A percentile compares a stretch with the other conserved stretches of the same genome.
Conservation (phyloP, 345 rosid species). For the Luvunga scandens region DNA sequence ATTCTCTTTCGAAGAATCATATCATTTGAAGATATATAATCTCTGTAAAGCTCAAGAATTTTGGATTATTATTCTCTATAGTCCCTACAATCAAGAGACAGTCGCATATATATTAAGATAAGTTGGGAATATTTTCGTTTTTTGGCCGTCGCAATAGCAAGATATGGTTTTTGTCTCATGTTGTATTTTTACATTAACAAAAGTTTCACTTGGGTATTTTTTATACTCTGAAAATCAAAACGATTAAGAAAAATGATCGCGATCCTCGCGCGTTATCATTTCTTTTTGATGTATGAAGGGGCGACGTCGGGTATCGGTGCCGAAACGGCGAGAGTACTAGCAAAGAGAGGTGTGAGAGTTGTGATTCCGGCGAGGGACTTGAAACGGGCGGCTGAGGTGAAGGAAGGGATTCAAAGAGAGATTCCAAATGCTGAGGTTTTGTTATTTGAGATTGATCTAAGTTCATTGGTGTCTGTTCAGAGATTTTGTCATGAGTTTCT, state of each 20-base stretch:
- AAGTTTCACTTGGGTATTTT: slow-evolving; percentile 6
- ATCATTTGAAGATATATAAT: neutral
- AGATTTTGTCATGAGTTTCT: slow-evolving; percentile 71
- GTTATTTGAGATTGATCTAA: slow-evolving; percentile 70
- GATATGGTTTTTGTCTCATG: slow-evolving; percentile 49
- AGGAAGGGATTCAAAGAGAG: slow-evolving; percentile 54
- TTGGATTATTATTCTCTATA: neutral
- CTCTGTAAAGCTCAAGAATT: neutral
- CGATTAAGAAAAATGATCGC: neutral
- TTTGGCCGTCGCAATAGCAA: slow-evolving; percentile 19
- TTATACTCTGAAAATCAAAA: neutral
- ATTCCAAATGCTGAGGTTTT: slow-evolving; percentile 55
- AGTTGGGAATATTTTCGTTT: neutral
- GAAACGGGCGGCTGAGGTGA: slow-evolving; percentile 60
- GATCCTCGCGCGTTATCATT: neutral
- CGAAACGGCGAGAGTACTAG: slow-evolving; percentile 82
- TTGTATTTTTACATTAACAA: neutral
- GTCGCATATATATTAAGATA: neutral
- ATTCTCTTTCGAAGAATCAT: neutral
- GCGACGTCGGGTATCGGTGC: slow-evolving; percentile 94
- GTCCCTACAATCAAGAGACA: neutral
- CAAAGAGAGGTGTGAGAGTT: slow-evolving; percentile 75
- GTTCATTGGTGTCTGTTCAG: slow-evolving; percentile 68
- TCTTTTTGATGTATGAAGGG: slow-evolving; percentile 37
- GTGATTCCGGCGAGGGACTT: slow-evolving; percentile 86